Evolutionary conservation across 1,284 basidiomycete species (phyloP), one percentile per base, ranked within the genome.

Genomic region (Fomes fomentarius): DNA sequence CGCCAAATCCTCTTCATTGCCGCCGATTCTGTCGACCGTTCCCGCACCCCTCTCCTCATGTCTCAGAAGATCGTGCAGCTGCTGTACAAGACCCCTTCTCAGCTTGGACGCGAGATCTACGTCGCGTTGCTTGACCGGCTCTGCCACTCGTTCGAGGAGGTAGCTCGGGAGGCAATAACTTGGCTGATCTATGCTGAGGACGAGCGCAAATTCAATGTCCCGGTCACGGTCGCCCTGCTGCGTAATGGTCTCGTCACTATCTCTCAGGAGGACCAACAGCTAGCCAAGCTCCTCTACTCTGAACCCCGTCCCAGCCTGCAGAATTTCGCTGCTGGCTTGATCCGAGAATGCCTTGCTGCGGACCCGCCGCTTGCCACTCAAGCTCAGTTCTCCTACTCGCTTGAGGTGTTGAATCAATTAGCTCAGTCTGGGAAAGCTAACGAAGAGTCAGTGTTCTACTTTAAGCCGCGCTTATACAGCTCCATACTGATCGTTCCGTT

Each of bases 111-210:
- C 47, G 94, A 97, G 69, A 88, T 96, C 22, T 98, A 95, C 71
- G 93, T 94, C 30, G 84, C 88, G 33, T 76, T 99, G 44, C 78
- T 99, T 21, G 92, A 96, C 61, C 88, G 93, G 58, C 79, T 99
- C 21, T 99, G 97, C 73, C 86, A 89, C 60, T 77, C 88, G 25
- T 96, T 94, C 59, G 86, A 92, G 64, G 94, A 97, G 66, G 96
- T 98, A 40, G 93, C 92, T 19, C 94, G 94, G 73, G 97, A 99
- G 74, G 97, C 96, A 9, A 92, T 96, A 53, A 94, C 91, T 12
- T 99, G 97, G 97, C 78, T 99, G 47, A 77, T 98, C 45, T 98
- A 96, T 69, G 93, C 96, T 14, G 96, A 99, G 70, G 97, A 99
- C 71, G 93, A 96, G 89, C 92, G 95, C 66, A 99, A 99, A 75